phyloP scores from a whole-genome alignment of 805 yeast genomes.

The Cephaloascus albidus region DNA sequence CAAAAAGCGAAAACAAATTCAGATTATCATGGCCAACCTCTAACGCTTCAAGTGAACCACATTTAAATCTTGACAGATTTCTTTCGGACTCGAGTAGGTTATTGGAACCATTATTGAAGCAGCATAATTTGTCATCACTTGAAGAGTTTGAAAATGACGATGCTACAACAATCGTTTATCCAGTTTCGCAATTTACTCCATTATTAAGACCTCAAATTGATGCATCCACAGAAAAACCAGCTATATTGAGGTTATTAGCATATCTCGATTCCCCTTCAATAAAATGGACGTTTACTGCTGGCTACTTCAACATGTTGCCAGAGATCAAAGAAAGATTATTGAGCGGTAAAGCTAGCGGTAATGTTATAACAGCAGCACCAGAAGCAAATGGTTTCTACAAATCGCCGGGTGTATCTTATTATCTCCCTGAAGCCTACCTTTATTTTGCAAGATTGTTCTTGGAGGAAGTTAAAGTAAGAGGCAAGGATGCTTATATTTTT shows the following conservation, averaged over 20 bases:
- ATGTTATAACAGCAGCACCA: constrained; percentile 85
- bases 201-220: constrained; percentile 49
- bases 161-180: constrained; percentile 65
- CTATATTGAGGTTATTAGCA: constrained; percentile 53
- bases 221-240: constrained; percentile 72
- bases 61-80: constrained; percentile 39
- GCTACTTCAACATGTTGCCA: constrained; percentile 88
- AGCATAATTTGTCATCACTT: constrained; percentile 13
- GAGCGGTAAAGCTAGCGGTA: constrained; percentile 49
- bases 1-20: constrained; percentile 37
- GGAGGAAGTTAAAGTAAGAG: constrained; percentile 31
- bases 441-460: constrained; percentile 65
- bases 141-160: constrained; percentile 14
- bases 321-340: constrained; percentile 53
- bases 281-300: constrained; percentile 88
- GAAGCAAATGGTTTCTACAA: constrained; percentile 89
- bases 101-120: constrained; percentile 51
- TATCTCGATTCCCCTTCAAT: constrained; percentile 43
- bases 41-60: constrained; percentile 63
- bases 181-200: constrained; percentile 88
- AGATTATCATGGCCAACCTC: constrained; percentile 65
- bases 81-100: constrained; percentile 44
- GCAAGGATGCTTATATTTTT: constrained; percentile 35
- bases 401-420: constrained; percentile 72
- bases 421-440: constrained; percentile 81